These are phyloP conservation scores for Daldinia vernicosa DNA, from an alignment of 495 filamentous ascomycete species.

Conservation along the genomic window DNA sequence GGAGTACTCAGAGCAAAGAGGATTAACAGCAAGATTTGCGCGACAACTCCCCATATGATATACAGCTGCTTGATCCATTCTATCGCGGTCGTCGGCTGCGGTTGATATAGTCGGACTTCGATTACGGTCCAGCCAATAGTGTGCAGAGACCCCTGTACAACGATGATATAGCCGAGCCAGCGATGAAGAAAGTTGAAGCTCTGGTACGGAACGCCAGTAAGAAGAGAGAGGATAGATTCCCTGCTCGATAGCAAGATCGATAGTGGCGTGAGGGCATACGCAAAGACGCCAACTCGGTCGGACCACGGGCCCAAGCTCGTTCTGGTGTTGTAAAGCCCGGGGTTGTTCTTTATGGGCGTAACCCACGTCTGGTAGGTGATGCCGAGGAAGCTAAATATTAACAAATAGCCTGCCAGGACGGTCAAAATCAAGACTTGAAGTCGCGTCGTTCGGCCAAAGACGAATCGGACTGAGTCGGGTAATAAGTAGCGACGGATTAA, in stretches of 20 bases:
- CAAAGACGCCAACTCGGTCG: constrained; percentile 69
- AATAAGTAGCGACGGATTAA: constrained; percentile 57
- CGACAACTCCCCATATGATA: constrained; percentile 72
- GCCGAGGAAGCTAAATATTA: constrained; percentile 70
- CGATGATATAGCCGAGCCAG: constrained; percentile 71
- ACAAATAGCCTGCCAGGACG: constrained; percentile 61
- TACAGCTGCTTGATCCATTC: constrained; percentile 64
- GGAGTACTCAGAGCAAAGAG: constrained; percentile 64
- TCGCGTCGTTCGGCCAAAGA: constrained; percentile 53
- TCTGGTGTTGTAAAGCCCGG: constrained; percentile 62
- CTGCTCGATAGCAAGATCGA: constrained; percentile 66
- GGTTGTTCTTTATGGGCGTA: constrained; percentile 62
- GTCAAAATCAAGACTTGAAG: constrained; percentile 56
- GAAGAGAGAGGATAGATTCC: constrained; percentile 66
- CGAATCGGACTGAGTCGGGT: constrained; percentile 47
- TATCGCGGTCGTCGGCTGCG: constrained; percentile 64
- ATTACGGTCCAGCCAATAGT: constrained; percentile 73
- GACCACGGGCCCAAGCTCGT: constrained; percentile 67
- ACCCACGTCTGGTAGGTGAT: constrained; percentile 67
- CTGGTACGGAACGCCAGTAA: constrained; percentile 73
- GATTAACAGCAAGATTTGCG: constrained; percentile 65
- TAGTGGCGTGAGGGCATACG: constrained; percentile 72
- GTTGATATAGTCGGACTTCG: constrained; percentile 68
- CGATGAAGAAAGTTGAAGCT: constrained; percentile 75
- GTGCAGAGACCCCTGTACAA: constrained; percentile 67